Conservation (phyloP, 768 basidiomycete genomes). For the Rhizopogon roseolus region DNA sequence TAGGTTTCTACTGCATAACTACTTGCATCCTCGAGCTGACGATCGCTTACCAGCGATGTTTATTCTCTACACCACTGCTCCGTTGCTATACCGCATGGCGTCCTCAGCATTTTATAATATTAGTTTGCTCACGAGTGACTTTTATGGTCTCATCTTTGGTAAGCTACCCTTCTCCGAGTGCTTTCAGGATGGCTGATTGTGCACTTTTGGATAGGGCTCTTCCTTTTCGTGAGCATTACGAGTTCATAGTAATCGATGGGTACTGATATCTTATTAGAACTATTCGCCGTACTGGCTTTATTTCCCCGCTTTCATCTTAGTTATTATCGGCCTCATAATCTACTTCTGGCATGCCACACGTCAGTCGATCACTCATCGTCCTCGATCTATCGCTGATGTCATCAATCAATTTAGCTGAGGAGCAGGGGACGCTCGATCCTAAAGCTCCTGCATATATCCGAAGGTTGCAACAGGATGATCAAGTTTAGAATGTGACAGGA, state of each 20-base stretch:
- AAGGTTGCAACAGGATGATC: slow-evolving; percentile 12
- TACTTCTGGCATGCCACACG: slow-evolving; percentile 88
- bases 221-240: slow-evolving; percentile 42
- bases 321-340: slow-evolving; percentile 67
- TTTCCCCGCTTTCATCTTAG: slow-evolving; percentile 72
- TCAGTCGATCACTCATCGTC: slow-evolving; percentile 33
- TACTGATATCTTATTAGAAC: slow-evolving; percentile 42
- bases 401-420: slow-evolving; percentile 48
- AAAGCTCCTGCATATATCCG: slow-evolving; percentile 56
- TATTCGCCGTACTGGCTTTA: slow-evolving; percentile 86
- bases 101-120: slow-evolving; percentile 86
- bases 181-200: slow-evolving; percentile 6
- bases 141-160: slow-evolving; percentile 80
- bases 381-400: slow-evolving; percentile 3
- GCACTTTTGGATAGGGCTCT: slow-evolving; percentile 31
- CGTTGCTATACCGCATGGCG: slow-evolving; percentile 80
- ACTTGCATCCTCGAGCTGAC: not conserved
- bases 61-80: slow-evolving; percentile 80
- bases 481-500: slow-evolving; percentile 13
- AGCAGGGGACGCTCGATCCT: slow-evolving; percentile 62
- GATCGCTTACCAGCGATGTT: slow-evolving; percentile 56
- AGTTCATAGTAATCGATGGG: not conserved
- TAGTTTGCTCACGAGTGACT: slow-evolving; percentile 82
- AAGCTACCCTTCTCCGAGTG: not conserved
- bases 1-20: slow-evolving; percentile 9